Evolutionary conservation across 345 rosid species (phyloP).

Genomic region (Mangifera indica): DNA sequence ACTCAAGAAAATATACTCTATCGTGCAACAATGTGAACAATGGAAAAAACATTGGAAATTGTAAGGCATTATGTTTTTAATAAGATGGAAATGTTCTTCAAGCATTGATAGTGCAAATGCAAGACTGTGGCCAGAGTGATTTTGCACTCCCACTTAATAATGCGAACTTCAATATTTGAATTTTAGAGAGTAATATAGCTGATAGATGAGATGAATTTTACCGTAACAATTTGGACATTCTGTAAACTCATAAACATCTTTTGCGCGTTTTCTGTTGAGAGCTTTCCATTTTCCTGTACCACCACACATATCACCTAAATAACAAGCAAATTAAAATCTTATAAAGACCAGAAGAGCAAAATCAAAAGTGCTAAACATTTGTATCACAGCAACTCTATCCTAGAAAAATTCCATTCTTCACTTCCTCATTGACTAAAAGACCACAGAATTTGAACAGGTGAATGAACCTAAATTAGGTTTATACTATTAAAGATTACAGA

Average conservation of each 20-base stretch:
- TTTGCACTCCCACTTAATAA: background rate
- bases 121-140: background rate
- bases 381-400: background rate
- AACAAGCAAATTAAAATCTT: slow-evolving; percentile 25
- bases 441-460: background rate
- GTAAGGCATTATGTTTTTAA: background rate
- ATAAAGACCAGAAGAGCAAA: background rate
- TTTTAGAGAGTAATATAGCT: background rate
- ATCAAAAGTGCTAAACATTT: background rate
- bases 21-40: background rate
- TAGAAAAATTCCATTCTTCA: background rate
- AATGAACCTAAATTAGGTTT: background rate
- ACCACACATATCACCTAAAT: slow-evolving; percentile 96
- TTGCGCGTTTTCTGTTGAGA: slow-evolving; percentile 88
- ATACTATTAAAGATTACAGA: no score
- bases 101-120: background rate
- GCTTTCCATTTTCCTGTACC: slow-evolving; percentile 99
- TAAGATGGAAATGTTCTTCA: background rate
- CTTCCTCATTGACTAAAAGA: background rate
- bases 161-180: background rate
- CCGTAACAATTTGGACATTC: slow-evolving; percentile 98
- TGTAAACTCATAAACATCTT: slow-evolving; percentile 92
- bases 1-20: background rate
- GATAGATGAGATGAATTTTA: slow-evolving; percentile 19
- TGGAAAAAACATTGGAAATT: background rate